Evolutionary conservation across 371 early-diverging fungal species (phyloP).

Genomic region (Choanephora cucurbitarum): DNA sequence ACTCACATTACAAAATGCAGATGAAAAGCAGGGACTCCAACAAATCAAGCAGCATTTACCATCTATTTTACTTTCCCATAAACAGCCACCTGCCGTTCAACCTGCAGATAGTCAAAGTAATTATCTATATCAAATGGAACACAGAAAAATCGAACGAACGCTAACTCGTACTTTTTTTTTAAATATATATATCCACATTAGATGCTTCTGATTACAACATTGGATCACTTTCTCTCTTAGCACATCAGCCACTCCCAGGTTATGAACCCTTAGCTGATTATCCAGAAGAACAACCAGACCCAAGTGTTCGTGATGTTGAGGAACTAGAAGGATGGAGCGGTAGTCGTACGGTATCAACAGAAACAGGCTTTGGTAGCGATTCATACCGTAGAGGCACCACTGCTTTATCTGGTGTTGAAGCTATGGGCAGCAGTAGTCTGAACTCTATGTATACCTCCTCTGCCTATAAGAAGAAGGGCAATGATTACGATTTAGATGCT

Average conservation of each 20-base stretch:
- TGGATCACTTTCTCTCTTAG: constrained; percentile 81
- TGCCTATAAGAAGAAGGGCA: constrained; percentile 40
- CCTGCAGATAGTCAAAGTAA: constrained; percentile 28
- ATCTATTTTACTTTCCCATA: constrained; percentile 53
- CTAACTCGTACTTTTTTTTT: neutral
- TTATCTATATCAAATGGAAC: too few relatives aligned
- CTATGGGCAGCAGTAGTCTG: constrained; percentile 23
- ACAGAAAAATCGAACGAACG: neutral
- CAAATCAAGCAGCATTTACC: constrained; percentile 49
- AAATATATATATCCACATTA: constrained; percentile 12
- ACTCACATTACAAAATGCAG: constrained; percentile 56
- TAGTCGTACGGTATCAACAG: constrained; percentile 42
- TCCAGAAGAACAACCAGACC: constrained; percentile 73
- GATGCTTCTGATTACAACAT: constrained; percentile 69
- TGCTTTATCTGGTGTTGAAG: constrained; percentile 49
- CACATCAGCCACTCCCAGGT: constrained; percentile 70
- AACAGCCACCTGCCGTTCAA: constrained; percentile 52
- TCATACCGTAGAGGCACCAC: constrained; percentile 31
- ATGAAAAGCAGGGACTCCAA: constrained; percentile 41
- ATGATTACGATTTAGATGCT: constrained; percentile 62
- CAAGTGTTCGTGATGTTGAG: constrained; percentile 60
- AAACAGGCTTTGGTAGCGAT: constrained; percentile 60
- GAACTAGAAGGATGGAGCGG: constrained; percentile 54
- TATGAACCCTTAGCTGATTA: constrained; percentile 86
- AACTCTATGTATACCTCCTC: constrained; percentile 37